Evolutionary conservation across 768 basidiomycete genomes (phyloP), one percentile per base, ranked within the genome.

Genomic region (Tylopilus vinaceipallidus): DNA sequence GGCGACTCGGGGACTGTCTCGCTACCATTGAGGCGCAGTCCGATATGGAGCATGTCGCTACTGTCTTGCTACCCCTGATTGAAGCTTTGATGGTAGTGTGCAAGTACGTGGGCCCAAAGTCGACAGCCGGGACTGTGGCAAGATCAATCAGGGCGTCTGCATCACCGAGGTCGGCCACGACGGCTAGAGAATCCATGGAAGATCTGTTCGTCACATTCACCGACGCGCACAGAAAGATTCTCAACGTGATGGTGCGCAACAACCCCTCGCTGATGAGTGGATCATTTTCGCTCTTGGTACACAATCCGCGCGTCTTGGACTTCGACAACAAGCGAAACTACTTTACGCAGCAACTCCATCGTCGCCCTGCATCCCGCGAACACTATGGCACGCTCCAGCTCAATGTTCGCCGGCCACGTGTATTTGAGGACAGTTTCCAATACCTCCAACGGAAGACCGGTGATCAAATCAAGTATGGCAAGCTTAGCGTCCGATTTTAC

Each of bases 321-420:
- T 98, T 98, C 65, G 97, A 98, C 76, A 98, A 98, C 83, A 99
- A 99, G 74, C 84, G 97, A 30, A 95, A 95, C 63, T 95, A 92
- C 71, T 94, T 94, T 73, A 85, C 80, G 36, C 93, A 95, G 66
- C 92, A 95, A 64, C 76, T 97, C 8, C 94, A 94, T 64, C 84
- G 87, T 37, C 84, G 91, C 9, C 85, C 85, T 16, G 82, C 86
- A 57, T 73, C 76, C 12, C 81, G 93, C 34, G 90, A 94, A 60
- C 90, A 92, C 56, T 81, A 91, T 52, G 75, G 80, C 30, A 91
- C 92, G 0, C 71, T 97, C 42, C 91, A 92, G 62, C 74, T 97
- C 57, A 95, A 92, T 56, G 88, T 97, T 50, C 88, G 94, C 32
- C 77, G 94, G 36, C 83, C 86, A 24, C 86, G 91, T 42, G 94